A percentile compares a stretch with the other conserved stretches of the same genome.
Evolutionary conservation across 352 stramenopile genomes (phyloP).

Genomic region (Globisporangium nunn): DNA sequence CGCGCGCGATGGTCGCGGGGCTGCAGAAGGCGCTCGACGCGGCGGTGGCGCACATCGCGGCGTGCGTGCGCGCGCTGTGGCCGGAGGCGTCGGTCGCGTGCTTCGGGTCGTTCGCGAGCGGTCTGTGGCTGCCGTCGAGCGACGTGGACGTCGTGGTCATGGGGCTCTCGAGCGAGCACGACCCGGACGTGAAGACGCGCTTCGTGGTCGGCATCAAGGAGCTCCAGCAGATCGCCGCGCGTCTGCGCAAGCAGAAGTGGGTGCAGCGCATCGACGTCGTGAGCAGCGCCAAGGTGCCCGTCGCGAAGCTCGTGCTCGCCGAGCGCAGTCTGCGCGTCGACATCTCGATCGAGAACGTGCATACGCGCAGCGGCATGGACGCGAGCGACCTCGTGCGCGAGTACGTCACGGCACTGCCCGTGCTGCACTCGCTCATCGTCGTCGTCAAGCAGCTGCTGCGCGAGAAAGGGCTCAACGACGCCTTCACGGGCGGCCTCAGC

Average conservation of each 20-base stretch:
- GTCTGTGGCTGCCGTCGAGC: constrained; percentile 83
- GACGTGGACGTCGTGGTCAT: constrained; percentile 88
- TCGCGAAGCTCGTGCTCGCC: constrained; percentile 74
- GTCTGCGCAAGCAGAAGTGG: constrained; percentile 55
- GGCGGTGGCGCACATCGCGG: constrained; percentile 61
- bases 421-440: constrained; percentile 75
- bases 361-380: constrained; percentile 74
- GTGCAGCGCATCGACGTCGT: constrained; percentile 79
- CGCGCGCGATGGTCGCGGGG: constrained; percentile 40
- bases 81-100: constrained; percentile 60
- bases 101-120: constrained; percentile 83
- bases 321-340: constrained; percentile 67
- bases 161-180: constrained; percentile 32
- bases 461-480: constrained; percentile 85
- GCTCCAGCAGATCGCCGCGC: constrained; percentile 48
- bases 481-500: constrained; percentile 84
- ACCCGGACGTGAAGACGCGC: constrained; percentile 30
- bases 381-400: constrained; percentile 76
- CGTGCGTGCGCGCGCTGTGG: constrained; percentile 64
- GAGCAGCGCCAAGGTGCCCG: constrained; percentile 74
- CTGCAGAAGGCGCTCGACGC: constrained; percentile 57
- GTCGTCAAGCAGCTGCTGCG: constrained; percentile 84
- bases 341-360: constrained; percentile 85
- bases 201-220: constrained; percentile 45
- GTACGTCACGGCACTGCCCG: constrained; percentile 57